Conservation (phyloP, 129 eudicot species). For the Flaveria linearis region DNA sequence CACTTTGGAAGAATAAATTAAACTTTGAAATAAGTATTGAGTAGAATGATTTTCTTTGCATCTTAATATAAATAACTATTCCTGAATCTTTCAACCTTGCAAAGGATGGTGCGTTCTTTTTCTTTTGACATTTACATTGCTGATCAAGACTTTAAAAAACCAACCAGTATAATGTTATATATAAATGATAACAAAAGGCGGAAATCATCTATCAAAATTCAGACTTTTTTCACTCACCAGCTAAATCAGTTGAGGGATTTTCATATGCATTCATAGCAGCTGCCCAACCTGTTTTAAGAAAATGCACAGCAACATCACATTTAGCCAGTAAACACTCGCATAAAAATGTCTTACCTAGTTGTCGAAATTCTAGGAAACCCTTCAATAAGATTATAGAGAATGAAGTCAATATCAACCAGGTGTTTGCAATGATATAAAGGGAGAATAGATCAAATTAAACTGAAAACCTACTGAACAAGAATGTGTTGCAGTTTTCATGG, state of each 20-base stretch:
- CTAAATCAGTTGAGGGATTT: constrained; percentile 69
- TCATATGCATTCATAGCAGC: constrained; percentile 77
- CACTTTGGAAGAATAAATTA: no score
- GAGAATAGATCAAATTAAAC: not conserved
- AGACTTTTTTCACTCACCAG: constrained; percentile 54
- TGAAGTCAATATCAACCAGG: not conserved
- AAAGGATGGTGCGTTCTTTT: not conserved
- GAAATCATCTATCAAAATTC: not conserved
- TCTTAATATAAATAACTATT: no score
- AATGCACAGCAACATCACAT: constrained; percentile 1
- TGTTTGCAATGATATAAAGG: not conserved
- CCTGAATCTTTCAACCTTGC: not conserved
- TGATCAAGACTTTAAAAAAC: not conserved
- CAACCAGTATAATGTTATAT: not conserved
- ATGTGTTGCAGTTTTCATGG: constrained; percentile 5
- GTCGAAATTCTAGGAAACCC: not conserved
- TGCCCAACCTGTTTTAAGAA: constrained; percentile 66
- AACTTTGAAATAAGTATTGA: no score
- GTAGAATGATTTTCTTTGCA: no score
- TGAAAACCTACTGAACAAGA: not conserved
- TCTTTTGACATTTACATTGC: not conserved
- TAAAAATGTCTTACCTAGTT: not conserved
- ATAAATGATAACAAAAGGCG: constrained; percentile 1
- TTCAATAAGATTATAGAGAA: not conserved
- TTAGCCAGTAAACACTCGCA: not conserved